These are phyloP conservation scores for Bacterosira constricta DNA, from an alignment of 108 stramenopile genomes.

Conservation along the genomic window DNA sequence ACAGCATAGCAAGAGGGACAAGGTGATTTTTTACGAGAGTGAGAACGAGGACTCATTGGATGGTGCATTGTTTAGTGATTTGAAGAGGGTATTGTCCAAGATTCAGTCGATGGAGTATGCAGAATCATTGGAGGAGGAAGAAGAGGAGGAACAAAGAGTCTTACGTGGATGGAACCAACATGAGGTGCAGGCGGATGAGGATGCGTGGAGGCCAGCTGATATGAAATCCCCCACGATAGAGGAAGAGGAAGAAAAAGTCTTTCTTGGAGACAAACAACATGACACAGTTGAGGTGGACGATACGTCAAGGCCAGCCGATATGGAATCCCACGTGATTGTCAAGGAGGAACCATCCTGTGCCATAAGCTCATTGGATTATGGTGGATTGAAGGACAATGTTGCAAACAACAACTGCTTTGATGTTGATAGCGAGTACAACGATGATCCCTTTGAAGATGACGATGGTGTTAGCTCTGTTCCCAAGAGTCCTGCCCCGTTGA, in stretches of 20 bases:
- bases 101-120: background rate
- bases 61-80: background rate
- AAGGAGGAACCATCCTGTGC: conserved; percentile 20
- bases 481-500: conserved; percentile 20
- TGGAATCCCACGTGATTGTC: conserved; percentile 3
- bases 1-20: too few species aligned
- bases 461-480: conserved; percentile 25
- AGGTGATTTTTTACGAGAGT: background rate
- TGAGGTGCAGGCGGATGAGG: background rate
- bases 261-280: background rate
- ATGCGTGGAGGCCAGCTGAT: too few species aligned
- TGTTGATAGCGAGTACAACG: background rate
- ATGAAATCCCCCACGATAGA: too few species aligned
- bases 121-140: background rate
- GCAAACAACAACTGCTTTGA: background rate
- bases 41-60: background rate
- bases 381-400: background rate
- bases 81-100: background rate
- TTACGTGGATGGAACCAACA: too few species aligned
- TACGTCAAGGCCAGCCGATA: background rate
- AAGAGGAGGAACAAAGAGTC: too few species aligned
- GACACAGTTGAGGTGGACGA: background rate
- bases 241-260: too few species aligned
- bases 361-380: conserved; percentile 23
- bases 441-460: conserved; percentile 4